phyloP scores from a whole-genome alignment of 129 eudicot genomes.

The Kitagawia praeruptora region DNA sequence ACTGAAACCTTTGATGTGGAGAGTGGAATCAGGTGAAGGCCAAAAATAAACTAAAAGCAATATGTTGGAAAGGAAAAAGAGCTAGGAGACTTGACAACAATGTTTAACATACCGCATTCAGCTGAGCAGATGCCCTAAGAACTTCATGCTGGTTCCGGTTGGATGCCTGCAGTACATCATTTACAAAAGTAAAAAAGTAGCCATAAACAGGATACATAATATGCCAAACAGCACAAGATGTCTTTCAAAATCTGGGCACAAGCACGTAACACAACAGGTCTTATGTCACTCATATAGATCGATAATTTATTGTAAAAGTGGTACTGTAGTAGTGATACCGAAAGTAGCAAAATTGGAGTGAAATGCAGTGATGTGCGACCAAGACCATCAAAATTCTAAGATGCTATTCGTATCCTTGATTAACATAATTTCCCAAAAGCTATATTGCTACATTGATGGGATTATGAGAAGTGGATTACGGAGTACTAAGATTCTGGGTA shows the following conservation, averaged over 20 bases:
- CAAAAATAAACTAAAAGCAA: conserved; percentile 5
- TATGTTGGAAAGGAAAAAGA: background rate
- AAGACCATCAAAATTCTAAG: background rate
- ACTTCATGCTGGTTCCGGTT: conserved; percentile 38
- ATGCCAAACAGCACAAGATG: background rate
- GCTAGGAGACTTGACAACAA: conserved; percentile 12
- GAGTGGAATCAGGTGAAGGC: conserved; percentile 16
- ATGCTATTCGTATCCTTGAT: background rate
- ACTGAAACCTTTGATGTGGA: conserved; percentile 32
- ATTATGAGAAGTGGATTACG: background rate
- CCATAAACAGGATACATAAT: background rate
- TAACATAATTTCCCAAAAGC: background rate
- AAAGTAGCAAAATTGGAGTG: background rate
- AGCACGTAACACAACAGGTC: background rate
- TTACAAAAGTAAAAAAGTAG: background rate
- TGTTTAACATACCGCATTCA: conserved; percentile 36
- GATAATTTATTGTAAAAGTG: background rate
- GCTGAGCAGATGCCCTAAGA: conserved; percentile 55
- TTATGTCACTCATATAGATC: background rate
- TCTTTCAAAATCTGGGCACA: background rate
- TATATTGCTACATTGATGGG: background rate
- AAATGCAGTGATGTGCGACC: background rate
- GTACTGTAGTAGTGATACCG: background rate
- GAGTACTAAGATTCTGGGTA: background rate
- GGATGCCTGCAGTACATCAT: conserved; percentile 28